phyloP scores from a whole-genome alignment of 164 flowering plant species.

The Aristolochia californica region DNA sequence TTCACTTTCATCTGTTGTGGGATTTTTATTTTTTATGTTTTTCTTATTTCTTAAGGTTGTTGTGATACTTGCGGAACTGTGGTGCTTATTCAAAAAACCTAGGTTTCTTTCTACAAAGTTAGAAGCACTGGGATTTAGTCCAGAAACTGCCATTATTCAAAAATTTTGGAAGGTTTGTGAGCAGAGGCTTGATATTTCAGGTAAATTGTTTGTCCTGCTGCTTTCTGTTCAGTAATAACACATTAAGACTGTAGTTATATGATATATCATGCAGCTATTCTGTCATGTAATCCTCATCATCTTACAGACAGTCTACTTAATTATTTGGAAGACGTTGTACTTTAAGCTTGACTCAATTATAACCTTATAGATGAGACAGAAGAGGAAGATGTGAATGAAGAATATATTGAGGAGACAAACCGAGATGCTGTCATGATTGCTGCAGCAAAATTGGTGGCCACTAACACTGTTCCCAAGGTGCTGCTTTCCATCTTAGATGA shows the following conservation, averaged over 20 bases:
- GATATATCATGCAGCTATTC: too few relatives aligned
- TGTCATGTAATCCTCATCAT: too few relatives aligned
- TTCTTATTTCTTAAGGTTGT: not conserved
- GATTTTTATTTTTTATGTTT: not conserved
- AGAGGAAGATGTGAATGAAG: slow-evolving; percentile 76
- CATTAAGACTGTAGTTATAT: too few relatives aligned
- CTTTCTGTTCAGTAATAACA: too few relatives aligned
- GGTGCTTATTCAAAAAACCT: slow-evolving; percentile 65
- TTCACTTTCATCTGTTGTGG: too few relatives aligned
- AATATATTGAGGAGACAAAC: slow-evolving; percentile 86
- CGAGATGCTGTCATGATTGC: slow-evolving; percentile 78
- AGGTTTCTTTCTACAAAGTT: slow-evolving; percentile 57
- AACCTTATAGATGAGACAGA: slow-evolving; percentile 63
- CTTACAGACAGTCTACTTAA: not conserved
- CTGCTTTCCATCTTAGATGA: slow-evolving; percentile 1
- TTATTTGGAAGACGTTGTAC: not conserved
- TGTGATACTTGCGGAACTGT: slow-evolving; percentile 55
- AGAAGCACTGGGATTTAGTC: slow-evolving; percentile 60
- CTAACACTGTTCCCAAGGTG: slow-evolving; percentile 72
- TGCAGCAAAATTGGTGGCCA: slow-evolving; percentile 75
- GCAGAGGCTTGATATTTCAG: slow-evolving; percentile 56
- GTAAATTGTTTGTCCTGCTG: slow-evolving; percentile 20
- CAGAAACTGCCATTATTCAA: slow-evolving; percentile 40
- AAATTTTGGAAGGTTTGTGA: slow-evolving; percentile 86
- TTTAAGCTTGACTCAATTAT: not conserved